Evolutionary conservation across 805 yeast species (phyloP), one percentile per base, ranked within the genome.

Genomic region (Kodamaea kakaduensis): DNA sequence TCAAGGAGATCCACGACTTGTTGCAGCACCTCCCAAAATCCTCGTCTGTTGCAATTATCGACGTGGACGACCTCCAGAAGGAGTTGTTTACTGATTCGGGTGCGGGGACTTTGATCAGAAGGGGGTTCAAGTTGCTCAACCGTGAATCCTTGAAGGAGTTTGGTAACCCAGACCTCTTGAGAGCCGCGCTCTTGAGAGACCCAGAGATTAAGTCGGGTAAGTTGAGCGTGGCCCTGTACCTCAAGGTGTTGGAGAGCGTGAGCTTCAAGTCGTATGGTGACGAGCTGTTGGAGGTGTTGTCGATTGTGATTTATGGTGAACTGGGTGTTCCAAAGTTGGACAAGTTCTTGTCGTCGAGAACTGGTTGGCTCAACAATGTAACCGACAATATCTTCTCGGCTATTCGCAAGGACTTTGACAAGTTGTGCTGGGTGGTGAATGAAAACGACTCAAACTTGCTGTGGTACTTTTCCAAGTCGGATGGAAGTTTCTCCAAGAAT

Each of bases 31-130:
- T 93, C 58, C 99, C 99, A 41, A 81, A 97, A 61, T 86, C 97
- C 3, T 88, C 97, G 1, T 88, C 97, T 4, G 99, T 93, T 32
- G 98, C 99, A 28, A 93, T 93, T 58, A 93, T 93, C 51, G 85
- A 90, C 48, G 97, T 93, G 29, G 77, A 85, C 51, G 97, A 93
- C 58, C 74, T 93, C 54, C 97, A 93, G 67, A 93, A 90, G 60
- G 99, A 93, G 64, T 76, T 93, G 54, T 93, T 93, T 67, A 93
- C 99, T 25, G 98, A 93, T 61, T 84, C 96, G 12, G 99, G 99
- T 62, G 99, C 98, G 19, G 99, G 99, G 56, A 93, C 99, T 30
- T 73, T 93, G 69, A 88, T 93, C 52, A 84, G 98, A 75, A 81
- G 98, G 63, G 99, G 99, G 44, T 86, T 90, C 68, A 87, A 86